phyloP scores from a whole-genome alignment of 148 eudicot genomes.

The Rhododendron mucronatum region DNA sequence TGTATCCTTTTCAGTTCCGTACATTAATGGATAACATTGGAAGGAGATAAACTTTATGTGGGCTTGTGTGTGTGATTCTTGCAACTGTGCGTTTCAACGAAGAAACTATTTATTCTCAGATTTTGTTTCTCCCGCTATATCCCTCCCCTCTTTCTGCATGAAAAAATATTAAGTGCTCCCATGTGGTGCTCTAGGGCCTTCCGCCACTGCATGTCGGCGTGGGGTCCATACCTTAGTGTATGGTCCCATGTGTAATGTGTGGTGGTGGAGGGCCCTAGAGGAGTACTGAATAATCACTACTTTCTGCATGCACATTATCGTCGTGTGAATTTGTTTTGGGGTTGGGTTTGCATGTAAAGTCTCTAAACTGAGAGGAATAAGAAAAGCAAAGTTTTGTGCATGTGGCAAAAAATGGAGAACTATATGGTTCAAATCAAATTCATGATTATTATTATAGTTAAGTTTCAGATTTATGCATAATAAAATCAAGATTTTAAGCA shows the following conservation, averaged over 20 bases:
- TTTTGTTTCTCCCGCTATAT: neutral
- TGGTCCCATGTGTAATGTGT: neutral
- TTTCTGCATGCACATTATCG: neutral
- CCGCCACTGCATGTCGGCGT: neutral
- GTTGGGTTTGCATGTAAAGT: neutral
- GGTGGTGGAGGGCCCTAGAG: neutral
- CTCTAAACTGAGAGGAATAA: neutral
- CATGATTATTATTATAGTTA: neutral
- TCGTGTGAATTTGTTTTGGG: neutral
- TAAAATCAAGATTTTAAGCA: neutral
- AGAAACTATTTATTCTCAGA: neutral
- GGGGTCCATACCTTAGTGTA: neutral
- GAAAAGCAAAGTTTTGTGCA: neutral
- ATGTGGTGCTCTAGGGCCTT: neutral
- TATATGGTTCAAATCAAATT: neutral
- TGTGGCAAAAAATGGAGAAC: neutral
- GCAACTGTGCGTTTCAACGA: neutral
- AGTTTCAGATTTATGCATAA: neutral
- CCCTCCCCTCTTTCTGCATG: neutral
- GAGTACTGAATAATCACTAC: neutral
- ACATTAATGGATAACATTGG: neutral
- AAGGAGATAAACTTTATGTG: neutral
- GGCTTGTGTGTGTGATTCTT: neutral
- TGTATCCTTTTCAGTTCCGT: neutral
- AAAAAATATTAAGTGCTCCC: neutral